Percentiles rank a stretch among this genome's conserved stretches.
phyloP scores from a whole-genome alignment of 192 early-diverging fungal genomes.

The Coemansia sp. region DNA sequence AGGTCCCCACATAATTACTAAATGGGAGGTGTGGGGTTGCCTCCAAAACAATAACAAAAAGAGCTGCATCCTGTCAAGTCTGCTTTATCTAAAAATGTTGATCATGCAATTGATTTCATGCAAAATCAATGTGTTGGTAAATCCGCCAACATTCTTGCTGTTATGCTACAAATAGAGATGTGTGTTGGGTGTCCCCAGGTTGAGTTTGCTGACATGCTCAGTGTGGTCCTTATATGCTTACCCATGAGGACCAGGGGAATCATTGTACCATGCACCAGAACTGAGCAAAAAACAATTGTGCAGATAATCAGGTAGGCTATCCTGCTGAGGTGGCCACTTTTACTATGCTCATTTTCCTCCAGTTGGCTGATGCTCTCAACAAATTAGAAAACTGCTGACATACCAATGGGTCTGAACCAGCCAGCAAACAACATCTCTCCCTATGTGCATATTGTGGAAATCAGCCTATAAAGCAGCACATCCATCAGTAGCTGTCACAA shows the following conservation, averaged over 20 bases:
- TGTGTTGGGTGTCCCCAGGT: slow-evolving; percentile 17
- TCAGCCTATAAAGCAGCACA: slow-evolving; percentile 61
- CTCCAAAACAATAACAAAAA: too few species aligned
- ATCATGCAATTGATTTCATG: too few species aligned
- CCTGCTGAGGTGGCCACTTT: not conserved
- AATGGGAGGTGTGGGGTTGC: too few species aligned
- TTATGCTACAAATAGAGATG: slow-evolving; percentile 3
- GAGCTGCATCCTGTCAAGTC: too few species aligned
- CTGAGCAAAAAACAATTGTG: slow-evolving; percentile 78
- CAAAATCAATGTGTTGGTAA: too few species aligned
- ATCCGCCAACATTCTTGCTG: too few species aligned
- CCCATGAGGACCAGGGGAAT: slow-evolving; percentile 75
- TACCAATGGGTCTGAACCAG: slow-evolving; percentile 92
- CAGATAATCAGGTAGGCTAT: slow-evolving; percentile 63
- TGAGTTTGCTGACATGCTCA: slow-evolving; percentile 21
- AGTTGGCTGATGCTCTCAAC: slow-evolving; percentile 48
- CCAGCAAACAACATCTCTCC: slow-evolving; percentile 81
- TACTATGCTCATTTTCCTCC: slow-evolving; percentile 27
- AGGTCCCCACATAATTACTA: too few species aligned
- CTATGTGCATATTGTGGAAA: slow-evolving; percentile 70
- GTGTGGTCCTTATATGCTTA: slow-evolving; percentile 38
- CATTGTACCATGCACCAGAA: slow-evolving; percentile 82
- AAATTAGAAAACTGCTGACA: slow-evolving; percentile 63
- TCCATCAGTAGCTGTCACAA: slow-evolving; percentile 76
- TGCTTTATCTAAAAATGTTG: too few species aligned